Conservation (phyloP, 257 asterid genomes). For the Perilla frutescens region DNA sequence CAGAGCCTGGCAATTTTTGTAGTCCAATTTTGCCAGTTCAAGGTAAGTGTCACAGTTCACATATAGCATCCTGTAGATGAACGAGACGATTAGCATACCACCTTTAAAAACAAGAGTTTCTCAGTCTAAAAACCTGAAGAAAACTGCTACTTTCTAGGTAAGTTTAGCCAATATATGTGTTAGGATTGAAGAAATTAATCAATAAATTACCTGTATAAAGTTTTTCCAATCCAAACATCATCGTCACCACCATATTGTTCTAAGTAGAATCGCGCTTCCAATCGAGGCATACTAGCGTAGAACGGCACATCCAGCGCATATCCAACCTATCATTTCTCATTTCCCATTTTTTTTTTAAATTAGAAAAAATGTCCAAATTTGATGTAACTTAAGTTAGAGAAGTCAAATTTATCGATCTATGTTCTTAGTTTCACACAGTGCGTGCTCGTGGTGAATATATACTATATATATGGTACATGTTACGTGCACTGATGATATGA, state of each 20-base stretch:
- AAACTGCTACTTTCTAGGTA: too few relatives aligned
- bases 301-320: conserved; percentile 78
- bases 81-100: background rate
- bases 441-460: too few relatives aligned
- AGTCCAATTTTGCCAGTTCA: background rate
- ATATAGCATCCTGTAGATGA: background rate
- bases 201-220: conserved; percentile 60
- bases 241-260: conserved; percentile 74
- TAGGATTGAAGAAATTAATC: too few relatives aligned
- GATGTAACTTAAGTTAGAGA: too few relatives aligned
- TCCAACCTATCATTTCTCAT: conserved; percentile 48
- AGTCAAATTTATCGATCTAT: too few relatives aligned
- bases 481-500: too few relatives aligned
- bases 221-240: conserved; percentile 87
- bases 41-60: background rate
- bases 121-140: too few relatives aligned
- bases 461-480: too few relatives aligned
- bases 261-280: conserved; percentile 66
- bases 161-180: too few relatives aligned
- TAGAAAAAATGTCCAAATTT: too few relatives aligned
- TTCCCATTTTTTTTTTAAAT: background rate
- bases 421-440: too few relatives aligned
- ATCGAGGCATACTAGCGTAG: conserved; percentile 70
- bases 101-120: too few relatives aligned
- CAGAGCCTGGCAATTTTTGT: background rate